Evolutionary conservation across 768 basidiomycete species (phyloP).

Genomic region (Pleurotus sapidus): DNA sequence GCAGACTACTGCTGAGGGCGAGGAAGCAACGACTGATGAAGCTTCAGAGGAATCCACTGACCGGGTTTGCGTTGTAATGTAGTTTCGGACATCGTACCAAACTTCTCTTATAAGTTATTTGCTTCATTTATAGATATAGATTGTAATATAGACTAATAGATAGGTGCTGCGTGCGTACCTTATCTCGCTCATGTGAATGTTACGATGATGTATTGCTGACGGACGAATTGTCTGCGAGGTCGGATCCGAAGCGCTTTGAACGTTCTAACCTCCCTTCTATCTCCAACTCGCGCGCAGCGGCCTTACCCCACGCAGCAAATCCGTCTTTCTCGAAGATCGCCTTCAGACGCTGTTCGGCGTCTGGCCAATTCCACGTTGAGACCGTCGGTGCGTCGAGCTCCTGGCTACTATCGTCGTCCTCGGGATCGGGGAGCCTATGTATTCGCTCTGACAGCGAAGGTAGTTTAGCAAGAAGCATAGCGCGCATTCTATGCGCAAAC

Average conservation of each 20-base stretch:
- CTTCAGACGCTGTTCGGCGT: conserved; percentile 49
- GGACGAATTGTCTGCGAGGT: not conserved
- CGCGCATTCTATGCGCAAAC: conserved; percentile 58
- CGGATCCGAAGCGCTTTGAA: conserved; percentile 17
- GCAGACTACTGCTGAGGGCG: too few relatives aligned
- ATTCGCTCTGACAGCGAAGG: conserved; percentile 51
- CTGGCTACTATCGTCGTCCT: conserved; percentile 25
- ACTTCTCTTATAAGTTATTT: too few relatives aligned
- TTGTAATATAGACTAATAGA: too few relatives aligned
- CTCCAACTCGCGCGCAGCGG: conserved; percentile 54
- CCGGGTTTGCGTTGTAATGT: too few relatives aligned
- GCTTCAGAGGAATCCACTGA: too few relatives aligned
- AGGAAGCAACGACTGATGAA: too few relatives aligned
- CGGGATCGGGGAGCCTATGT: conserved; percentile 36
- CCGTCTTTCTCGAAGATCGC: conserved; percentile 61
- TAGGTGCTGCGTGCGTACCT: too few relatives aligned
- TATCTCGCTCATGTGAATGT: too few relatives aligned
- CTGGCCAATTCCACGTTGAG: conserved; percentile 49
- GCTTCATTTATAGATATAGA: too few relatives aligned
- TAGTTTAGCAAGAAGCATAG: conserved; percentile 39
- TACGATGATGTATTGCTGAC: too few relatives aligned
- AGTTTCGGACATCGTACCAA: too few relatives aligned
- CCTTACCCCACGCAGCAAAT: conserved; percentile 50
- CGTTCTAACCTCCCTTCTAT: conserved; percentile 53
- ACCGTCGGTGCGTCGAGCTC: conserved; percentile 7